Evolutionary conservation across 148 eudicot genomes (phyloP).

Genomic region (Euryodendron excelsum): DNA sequence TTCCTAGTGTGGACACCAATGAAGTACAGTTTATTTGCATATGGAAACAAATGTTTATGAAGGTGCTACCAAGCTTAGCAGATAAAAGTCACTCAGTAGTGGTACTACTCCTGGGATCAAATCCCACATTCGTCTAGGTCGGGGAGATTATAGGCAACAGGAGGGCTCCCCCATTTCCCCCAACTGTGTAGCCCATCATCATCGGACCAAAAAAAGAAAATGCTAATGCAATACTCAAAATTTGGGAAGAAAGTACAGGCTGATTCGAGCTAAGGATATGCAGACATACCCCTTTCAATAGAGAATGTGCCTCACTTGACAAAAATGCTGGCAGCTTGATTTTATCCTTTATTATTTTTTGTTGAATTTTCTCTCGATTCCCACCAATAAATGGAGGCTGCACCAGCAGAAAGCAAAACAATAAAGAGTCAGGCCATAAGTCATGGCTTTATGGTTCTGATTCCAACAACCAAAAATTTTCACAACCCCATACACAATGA

Average conservation of each 20-base stretch:
- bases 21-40: too few species aligned
- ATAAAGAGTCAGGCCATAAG: not conserved
- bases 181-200: too few species aligned
- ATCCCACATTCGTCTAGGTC: not conserved
- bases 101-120: too few species aligned
- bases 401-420: conserved; percentile 25
- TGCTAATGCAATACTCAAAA: not conserved
- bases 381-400: conserved; percentile 91
- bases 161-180: too few species aligned
- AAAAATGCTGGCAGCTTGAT: conserved; percentile 75
- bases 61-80: too few species aligned
- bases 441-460: too few species aligned
- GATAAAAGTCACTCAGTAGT: too few species aligned
- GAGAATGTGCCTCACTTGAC: conserved; percentile 80
- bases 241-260: not conserved
- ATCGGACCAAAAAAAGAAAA: too few species aligned
- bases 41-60: too few species aligned
- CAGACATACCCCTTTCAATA: conserved; percentile 71
- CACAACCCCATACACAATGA: too few species aligned
- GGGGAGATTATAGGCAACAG: too few species aligned
- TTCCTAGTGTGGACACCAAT: too few species aligned
- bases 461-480: not conserved
- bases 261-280: not conserved
- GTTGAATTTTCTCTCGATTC: conserved; percentile 64
- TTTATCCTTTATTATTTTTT: conserved; percentile 82